Percentiles rank a stretch among this genome's conserved stretches.
Evolutionary conservation across 345 rosid species (phyloP).

Genomic region (Rubroshorea leprosula): DNA sequence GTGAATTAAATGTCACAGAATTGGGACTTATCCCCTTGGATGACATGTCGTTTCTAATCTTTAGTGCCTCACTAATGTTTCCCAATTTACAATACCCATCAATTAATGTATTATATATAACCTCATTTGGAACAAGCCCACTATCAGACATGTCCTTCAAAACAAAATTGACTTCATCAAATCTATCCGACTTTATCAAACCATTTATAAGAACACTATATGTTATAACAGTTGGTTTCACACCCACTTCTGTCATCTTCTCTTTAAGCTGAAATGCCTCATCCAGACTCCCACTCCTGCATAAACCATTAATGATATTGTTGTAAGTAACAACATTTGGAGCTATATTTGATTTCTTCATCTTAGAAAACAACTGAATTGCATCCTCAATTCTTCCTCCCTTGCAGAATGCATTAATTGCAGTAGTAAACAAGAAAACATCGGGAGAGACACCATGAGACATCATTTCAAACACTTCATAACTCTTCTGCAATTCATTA

Average conservation of each 20-base stretch:
- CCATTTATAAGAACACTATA: conserved; percentile 66
- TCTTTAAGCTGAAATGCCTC: conserved; percentile 54
- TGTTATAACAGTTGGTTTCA: conserved; percentile 52
- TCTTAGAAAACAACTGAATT: conserved; percentile 36
- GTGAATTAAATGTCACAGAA: conserved; percentile 61
- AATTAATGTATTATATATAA: conserved; percentile 66
- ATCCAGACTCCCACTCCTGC: conserved; percentile 49
- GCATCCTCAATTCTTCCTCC: conserved; percentile 54
- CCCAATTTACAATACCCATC: conserved; percentile 57
- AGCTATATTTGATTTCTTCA: conserved; percentile 46
- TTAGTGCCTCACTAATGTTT: conserved; percentile 44
- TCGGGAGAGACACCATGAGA: conserved; percentile 45
- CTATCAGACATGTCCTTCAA: conserved; percentile 51
- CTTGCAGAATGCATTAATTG: conserved; percentile 56
- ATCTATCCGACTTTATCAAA: conserved; percentile 50
- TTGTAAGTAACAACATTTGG: conserved; percentile 71
- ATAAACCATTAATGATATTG: conserved; percentile 64
- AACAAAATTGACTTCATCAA: conserved; percentile 50
- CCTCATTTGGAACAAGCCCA: conserved; percentile 52
- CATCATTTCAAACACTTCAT: conserved; percentile 44
- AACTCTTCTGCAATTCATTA: conserved; percentile 45
- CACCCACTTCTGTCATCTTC: conserved; percentile 45
- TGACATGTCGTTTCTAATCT: conserved; percentile 55
- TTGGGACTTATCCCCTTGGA: conserved; percentile 57
- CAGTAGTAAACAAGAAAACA: conserved; percentile 62